Conservation (phyloP, 2,329 filamentous ascomycete genomes). For the Botrytis aclada region DNA sequence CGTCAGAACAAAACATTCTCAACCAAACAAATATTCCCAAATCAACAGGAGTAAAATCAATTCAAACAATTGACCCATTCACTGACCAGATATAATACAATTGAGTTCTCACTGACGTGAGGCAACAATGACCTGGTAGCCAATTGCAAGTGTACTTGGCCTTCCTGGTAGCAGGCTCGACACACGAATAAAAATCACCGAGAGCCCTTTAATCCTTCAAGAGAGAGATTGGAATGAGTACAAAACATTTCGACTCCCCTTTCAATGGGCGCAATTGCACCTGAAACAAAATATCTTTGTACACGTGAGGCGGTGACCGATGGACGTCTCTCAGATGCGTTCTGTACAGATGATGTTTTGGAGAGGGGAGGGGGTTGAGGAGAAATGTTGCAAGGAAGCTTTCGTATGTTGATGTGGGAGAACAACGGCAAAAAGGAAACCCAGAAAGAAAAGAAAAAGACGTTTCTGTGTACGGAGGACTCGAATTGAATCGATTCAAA, state of each 20-base stretch:
- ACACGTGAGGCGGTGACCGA: constrained; percentile 28
- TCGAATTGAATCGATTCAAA: constrained; percentile 9
- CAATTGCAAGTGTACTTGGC: constrained; percentile 29
- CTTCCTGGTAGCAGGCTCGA: constrained; percentile 17
- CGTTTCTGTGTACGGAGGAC: not conserved
- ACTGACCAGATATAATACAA: constrained; percentile 39
- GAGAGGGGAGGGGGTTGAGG: constrained; percentile 1
- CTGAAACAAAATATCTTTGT: constrained; percentile 27
- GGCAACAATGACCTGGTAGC: constrained; percentile 27
- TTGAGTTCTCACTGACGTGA: constrained; percentile 25
- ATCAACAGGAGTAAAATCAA: constrained; percentile 21
- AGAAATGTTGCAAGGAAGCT: constrained; percentile 14
- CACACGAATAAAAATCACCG: constrained; percentile 11
- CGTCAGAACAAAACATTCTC: constrained; percentile 28
- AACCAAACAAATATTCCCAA: constrained; percentile 17
- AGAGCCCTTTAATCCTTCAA: constrained; percentile 39
- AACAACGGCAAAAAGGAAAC: not conserved
- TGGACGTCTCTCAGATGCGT: constrained; percentile 2
- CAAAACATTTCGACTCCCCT: constrained; percentile 38
- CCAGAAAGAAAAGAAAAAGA: not conserved
- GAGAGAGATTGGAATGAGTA: constrained; percentile 35
- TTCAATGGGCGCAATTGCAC: constrained; percentile 29
- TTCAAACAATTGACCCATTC: constrained; percentile 29
- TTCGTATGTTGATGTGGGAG: constrained; percentile 14
- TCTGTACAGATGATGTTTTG: not conserved